Evolutionary conservation across 352 stramenopile genomes (phyloP), one percentile per base, ranked within the genome.

Genomic region (Globisporangium heterothallicum): DNA sequence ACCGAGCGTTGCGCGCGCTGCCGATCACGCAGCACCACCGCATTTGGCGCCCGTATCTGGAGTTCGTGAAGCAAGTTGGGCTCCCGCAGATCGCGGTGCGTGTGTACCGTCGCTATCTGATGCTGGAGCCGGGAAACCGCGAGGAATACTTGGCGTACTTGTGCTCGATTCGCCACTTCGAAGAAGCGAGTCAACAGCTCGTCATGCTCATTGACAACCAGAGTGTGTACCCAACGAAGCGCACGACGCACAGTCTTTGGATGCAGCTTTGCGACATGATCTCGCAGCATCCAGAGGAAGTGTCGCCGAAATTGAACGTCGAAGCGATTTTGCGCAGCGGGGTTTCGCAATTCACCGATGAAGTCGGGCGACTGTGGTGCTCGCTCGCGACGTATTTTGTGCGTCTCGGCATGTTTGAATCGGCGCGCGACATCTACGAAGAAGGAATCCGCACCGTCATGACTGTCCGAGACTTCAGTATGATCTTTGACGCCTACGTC

Each of bases 401-500:
- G 49, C 90, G 96, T 21, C 64, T 97, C 5, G 96, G 96, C 14
- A 81, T 96, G 62, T 99, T 99, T 62, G 96, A 99, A 58, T 76
- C 89, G 30, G 97, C 97, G 12, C 81, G 97, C 30, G 90, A 97
- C 58, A 80, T 99, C 13, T 99, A 99, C 59, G 96, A 99, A 70
- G 84, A 94, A 59, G 85, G 88, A 9, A 75, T 89, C 25, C 63
- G 71, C 18, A 81, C 72, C 0, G 80, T 92, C 12, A 41, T 88
- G 43, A 92, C 78, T 0, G 81, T 92, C 38, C 88, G 96, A 9
- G 97, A 99, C 75, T 99, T 99, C 60, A 98, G 88, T 58, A 89
- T 99, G 66, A 87, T 99, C 24, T 99, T 99, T 53, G 97, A 99
- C 68, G 93, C 96, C 2, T 99, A 99, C 66, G 78, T 97, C 19